Evolutionary conservation across 1,139 yeast genomes (phyloP), one percentile per base, ranked within the genome.

Genomic region (Yamadazyma epiphylla): DNA sequence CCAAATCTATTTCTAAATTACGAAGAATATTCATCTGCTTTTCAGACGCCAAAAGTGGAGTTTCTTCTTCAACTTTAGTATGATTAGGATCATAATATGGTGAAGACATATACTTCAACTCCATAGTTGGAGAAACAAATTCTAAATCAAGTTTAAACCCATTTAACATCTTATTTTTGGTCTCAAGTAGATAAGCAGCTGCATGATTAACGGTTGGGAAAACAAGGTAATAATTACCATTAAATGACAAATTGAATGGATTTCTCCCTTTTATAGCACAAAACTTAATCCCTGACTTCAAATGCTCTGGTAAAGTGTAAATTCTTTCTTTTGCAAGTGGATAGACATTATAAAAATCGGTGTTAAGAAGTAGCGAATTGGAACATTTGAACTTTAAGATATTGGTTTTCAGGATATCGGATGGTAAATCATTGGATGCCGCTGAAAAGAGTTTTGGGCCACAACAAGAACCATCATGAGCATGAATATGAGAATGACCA

Each of bases 171-270:
- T 70, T 64, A 4, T 67, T 64, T 4, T 49, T 37, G 0, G 81
- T 73, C 43, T 76, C 82, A 12, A 60, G 44, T 45, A 56, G 58
- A 48, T 70, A 80, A 3, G 61, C 58, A 17, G 74, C 63, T 0
- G 86, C 85, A 14, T 70, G 70, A 19, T 61, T 57, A 29, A 55
- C 51, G 25, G 58, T 53, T 4, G 62, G 58, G 43, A 80, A 80
- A 3, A 74, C 49, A 23, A 80, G 53, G 45, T 68, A 79, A 48
- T 77, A 78, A 2, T 70, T 64, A 28, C 70, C 66, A 39, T 63
- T 54, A 25, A 72, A 69, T 17, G 56, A 42, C 22, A 80, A 51
- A 15, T 58, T 65, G 3, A 46, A 31, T 0, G 76, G 74, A 36
- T 71, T 58, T 34, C 87, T 52, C 10, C 69, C 69, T 36, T 78